These are phyloP conservation scores for Coniferiporia sulphurascens DNA, from an alignment of 1,284 basidiomycete genomes.

Conservation along the genomic window DNA sequence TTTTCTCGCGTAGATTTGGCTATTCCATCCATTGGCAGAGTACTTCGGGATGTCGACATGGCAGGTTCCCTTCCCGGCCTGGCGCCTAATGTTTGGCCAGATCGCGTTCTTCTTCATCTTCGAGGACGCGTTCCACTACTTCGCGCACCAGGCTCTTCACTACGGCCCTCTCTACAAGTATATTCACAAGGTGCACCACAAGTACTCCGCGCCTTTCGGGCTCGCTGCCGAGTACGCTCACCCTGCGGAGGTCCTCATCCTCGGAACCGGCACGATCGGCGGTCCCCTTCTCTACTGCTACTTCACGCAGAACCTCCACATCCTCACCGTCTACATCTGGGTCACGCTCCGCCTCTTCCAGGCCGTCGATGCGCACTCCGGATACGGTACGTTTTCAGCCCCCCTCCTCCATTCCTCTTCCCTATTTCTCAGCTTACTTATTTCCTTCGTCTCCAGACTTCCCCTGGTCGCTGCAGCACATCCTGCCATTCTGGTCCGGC, in stretches of 20 bases:
- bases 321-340: slow-evolving; percentile 93
- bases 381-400: slow-evolving; percentile 63
- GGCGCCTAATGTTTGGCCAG: slow-evolving; percentile 71
- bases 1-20: slow-evolving; percentile 71
- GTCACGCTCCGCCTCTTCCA: slow-evolving; percentile 94
- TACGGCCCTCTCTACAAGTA: slow-evolving; percentile 91
- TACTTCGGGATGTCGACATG: slow-evolving; percentile 88
- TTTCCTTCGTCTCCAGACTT: slow-evolving; percentile 58
- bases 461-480: slow-evolving; percentile 95
- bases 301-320: slow-evolving; percentile 74
- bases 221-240: slow-evolving; percentile 98
- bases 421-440: not conserved
- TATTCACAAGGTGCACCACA: slow-evolving; percentile 98
- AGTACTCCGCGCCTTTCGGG: slow-evolving; percentile 95
- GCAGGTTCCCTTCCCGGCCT: slow-evolving; percentile 85
- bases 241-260: slow-evolving; percentile 90
- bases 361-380: slow-evolving; percentile 95
- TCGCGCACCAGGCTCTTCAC: slow-evolving; percentile 87
- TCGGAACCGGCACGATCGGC: slow-evolving; percentile 80
- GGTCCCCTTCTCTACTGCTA: slow-evolving; percentile 86
- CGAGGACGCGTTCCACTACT: slow-evolving; percentile 91
- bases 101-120: slow-evolving; percentile 92
- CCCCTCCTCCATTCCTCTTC: not conserved
- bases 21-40: slow-evolving; percentile 95
- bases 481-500: slow-evolving; percentile 96